Conservation (phyloP, 176 grass and related monocot species). For the Pharus latifolius region DNA sequence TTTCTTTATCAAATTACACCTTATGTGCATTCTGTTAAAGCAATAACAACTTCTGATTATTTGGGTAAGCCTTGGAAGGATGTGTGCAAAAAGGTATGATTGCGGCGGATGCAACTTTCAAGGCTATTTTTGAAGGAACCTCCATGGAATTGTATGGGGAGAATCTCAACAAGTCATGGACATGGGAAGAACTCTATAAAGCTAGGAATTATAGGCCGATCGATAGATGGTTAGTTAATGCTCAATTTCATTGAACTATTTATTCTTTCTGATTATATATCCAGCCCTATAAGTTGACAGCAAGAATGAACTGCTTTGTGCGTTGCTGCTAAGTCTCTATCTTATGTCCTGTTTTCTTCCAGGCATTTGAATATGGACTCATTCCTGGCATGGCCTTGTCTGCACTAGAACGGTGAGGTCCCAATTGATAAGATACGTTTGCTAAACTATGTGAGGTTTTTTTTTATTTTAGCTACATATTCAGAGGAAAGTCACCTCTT, state of each 20-base stretch:
- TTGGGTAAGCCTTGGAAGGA: neutral
- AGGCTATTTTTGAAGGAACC: slow-evolving; percentile 57
- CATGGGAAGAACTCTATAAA: slow-evolving; percentile 90
- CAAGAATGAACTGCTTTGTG: neutral
- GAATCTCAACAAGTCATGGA: slow-evolving; percentile 87
- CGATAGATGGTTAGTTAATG: slow-evolving; percentile 38
- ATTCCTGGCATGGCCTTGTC: slow-evolving; percentile 82
- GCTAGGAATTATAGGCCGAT: slow-evolving; percentile 91
- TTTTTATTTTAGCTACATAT: slow-evolving; percentile 63
- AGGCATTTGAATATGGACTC: slow-evolving; percentile 94
- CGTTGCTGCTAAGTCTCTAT: too few relatives aligned
- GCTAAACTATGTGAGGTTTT: slow-evolving; percentile 10
- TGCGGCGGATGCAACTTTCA: slow-evolving; percentile 74
- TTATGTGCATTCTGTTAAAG: neutral
- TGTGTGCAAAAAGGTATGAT: slow-evolving; percentile 73
- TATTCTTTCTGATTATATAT: neutral
- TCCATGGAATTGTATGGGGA: slow-evolving; percentile 84
- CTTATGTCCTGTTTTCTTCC: slow-evolving; percentile 8
- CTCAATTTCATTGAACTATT: neutral
- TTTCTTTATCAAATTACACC: neutral
- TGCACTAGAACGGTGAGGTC: slow-evolving; percentile 76
- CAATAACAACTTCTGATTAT: neutral
- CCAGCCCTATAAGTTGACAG: neutral
- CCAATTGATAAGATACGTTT: slow-evolving; percentile 2
- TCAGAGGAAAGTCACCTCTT: slow-evolving; percentile 65